Percentiles rank a stretch among this genome's conserved stretches.
These are phyloP conservation scores for Carex cristatella DNA, from an alignment of 176 grass and related monocot species.

Conservation along the genomic window DNA sequence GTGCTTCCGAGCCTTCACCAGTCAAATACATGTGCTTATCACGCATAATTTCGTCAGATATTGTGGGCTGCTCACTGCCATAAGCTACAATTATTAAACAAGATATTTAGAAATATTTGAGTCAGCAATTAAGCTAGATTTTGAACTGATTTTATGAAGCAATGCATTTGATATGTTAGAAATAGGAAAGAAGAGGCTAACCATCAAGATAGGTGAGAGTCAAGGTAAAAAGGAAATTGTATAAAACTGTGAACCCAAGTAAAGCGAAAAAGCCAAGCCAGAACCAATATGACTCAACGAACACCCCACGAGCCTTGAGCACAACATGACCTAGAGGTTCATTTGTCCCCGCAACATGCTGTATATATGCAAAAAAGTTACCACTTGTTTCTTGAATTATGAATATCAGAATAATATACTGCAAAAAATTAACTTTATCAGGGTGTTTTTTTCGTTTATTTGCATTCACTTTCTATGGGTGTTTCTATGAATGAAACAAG, in stretches of 20 bases:
- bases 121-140: too few relatives aligned
- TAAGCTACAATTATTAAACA: slow-evolving; percentile 32
- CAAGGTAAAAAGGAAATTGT: slow-evolving; percentile 67
- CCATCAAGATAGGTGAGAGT: slow-evolving; percentile 61
- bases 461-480: too few relatives aligned
- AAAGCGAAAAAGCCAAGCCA: slow-evolving; percentile 72
- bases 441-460: too few relatives aligned
- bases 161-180: not conserved
- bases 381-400: not conserved
- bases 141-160: not conserved
- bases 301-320: slow-evolving; percentile 51
- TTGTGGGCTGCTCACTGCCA: slow-evolving; percentile 43
- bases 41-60: slow-evolving; percentile 54
- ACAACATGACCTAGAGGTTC: slow-evolving; percentile 33
- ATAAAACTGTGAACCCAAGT: slow-evolving; percentile 61
- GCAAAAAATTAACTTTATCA: not conserved
- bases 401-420: not conserved
- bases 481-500: too few relatives aligned
- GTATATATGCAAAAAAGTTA: not conserved
- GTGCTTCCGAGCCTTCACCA: slow-evolving; percentile 40
- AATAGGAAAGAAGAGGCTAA: slow-evolving; percentile 28
- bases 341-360: not conserved
- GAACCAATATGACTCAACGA: slow-evolving; percentile 57
- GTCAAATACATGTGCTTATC: slow-evolving; percentile 58
- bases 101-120: too few relatives aligned